These are phyloP conservation scores for Leptomonas pyrrhocoris DNA, from an alignment of 208 protist species.

Conservation along the genomic window DNA sequence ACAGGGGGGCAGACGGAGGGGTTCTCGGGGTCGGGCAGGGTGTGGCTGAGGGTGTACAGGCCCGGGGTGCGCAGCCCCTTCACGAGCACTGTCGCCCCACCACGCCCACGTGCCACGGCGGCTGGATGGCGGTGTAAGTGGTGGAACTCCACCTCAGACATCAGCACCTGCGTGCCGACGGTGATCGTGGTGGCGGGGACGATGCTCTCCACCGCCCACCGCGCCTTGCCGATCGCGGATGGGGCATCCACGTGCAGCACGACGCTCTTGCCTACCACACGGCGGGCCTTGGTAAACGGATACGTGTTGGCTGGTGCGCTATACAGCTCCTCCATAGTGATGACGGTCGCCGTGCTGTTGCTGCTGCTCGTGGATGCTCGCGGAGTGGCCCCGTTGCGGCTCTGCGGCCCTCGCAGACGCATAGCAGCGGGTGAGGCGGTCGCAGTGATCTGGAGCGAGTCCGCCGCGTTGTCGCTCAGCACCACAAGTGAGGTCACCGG, in stretches of 20 bases:
- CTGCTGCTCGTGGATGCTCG: not conserved
- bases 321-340: constrained; percentile 32
- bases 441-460: constrained; percentile 24
- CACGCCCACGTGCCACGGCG: constrained; percentile 41
- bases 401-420: not conserved
- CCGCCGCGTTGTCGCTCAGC: constrained; percentile 65
- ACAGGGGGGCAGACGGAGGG: constrained; percentile 68
- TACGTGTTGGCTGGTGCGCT: constrained; percentile 15
- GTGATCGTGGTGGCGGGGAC: constrained; percentile 35
- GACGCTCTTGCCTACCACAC: constrained; percentile 61
- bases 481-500: constrained; percentile 42
- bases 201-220: constrained; percentile 47
- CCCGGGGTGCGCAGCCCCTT: constrained; percentile 62
- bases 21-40: constrained; percentile 64
- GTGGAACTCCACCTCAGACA: constrained; percentile 56
- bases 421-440: not conserved
- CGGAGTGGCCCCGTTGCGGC: not conserved
- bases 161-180: constrained; percentile 44
- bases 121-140: constrained; percentile 45
- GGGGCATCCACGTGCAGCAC: constrained; percentile 73
- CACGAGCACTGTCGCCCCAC: constrained; percentile 66
- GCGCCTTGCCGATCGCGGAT: constrained; percentile 22
- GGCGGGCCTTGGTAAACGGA: constrained; percentile 30
- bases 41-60: constrained; percentile 75
- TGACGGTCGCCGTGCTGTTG: not conserved